Conservation (phyloP, 2,329 filamentous ascomycete species). For the Penicillium polonicum region DNA sequence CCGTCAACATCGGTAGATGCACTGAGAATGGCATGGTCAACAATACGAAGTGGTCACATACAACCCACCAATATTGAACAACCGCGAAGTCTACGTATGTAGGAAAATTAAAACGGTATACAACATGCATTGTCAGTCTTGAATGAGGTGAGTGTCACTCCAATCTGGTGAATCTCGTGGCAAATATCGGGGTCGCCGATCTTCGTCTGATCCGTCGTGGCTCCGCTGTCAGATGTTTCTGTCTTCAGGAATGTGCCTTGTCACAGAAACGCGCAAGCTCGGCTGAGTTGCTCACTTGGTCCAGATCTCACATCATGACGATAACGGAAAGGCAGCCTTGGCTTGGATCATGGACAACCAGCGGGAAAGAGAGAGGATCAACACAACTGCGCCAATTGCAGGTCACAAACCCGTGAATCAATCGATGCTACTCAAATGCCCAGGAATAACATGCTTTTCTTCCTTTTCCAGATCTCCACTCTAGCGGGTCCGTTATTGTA, state of each 20-base stretch:
- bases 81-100: too few relatives aligned
- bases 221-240: conserved; percentile 15
- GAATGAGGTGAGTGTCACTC: neutral
- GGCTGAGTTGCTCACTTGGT: neutral
- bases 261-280: conserved; percentile 12
- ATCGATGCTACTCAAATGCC: neutral
- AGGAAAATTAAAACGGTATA: neutral
- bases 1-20: neutral
- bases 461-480: neutral
- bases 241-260: conserved; percentile 18
- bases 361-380: conserved; percentile 14
- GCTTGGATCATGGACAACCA: neutral
- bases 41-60: neutral
- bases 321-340: conserved; percentile 1
- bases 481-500: conserved; percentile 1
- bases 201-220: conserved; percentile 19
- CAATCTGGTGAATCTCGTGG: conserved; percentile 4
- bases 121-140: neutral
- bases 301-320: neutral
- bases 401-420: neutral
- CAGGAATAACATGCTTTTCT: neutral
- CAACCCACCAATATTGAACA: neutral
- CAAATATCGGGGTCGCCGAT: conserved; percentile 13
- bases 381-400: neutral
- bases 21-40: neutral